A percentile compares a stretch with the other conserved stretches of the same genome.
phyloP scores from a whole-genome alignment of 2,329 filamentous ascomycete genomes.

The Macrophomina phaseolina region DNA sequence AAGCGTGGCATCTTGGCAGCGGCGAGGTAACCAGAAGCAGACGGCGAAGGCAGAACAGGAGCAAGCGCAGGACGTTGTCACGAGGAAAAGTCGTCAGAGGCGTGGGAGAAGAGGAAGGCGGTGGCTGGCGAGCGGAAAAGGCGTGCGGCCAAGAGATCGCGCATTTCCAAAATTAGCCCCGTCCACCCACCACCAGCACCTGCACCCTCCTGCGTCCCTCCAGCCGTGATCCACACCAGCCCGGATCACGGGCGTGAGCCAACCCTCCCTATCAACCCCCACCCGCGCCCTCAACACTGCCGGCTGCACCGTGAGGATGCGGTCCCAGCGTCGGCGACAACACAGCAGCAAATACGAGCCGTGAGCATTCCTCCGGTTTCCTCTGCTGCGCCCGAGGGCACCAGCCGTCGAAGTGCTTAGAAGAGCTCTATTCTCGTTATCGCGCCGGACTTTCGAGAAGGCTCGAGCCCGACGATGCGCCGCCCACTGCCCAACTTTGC shows the following conservation, averaged over 20 bases:
- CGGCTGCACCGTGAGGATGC: constrained; percentile 16
- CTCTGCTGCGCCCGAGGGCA: not conserved
- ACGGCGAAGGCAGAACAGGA: not conserved
- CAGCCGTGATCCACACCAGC: not conserved
- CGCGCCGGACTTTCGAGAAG: not conserved
- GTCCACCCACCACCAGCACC: not conserved
- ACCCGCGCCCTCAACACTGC: not conserved
- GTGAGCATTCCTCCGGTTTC: not conserved
- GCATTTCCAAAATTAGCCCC: constrained; percentile 12
- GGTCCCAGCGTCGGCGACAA: constrained; percentile 4
- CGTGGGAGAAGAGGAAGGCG: not conserved
- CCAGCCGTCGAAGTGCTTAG: not conserved
- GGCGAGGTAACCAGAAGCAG: constrained; percentile 3
- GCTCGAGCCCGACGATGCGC: not conserved
- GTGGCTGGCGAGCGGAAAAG: constrained; percentile 3
- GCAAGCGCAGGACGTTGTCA: not conserved
- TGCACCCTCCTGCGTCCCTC: not conserved
- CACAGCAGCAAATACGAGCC: constrained; percentile 18
- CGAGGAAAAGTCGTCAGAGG: constrained; percentile 9
- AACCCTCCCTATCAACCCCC: not conserved
- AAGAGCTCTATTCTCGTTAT: not conserved
- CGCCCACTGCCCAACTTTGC: not conserved
- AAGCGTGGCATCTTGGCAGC: constrained; percentile 7
- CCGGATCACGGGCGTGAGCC: not conserved
- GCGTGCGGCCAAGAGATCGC: not conserved